phyloP scores from a whole-genome alignment of 805 yeast species.

The Yamadazyma philogaea region DNA sequence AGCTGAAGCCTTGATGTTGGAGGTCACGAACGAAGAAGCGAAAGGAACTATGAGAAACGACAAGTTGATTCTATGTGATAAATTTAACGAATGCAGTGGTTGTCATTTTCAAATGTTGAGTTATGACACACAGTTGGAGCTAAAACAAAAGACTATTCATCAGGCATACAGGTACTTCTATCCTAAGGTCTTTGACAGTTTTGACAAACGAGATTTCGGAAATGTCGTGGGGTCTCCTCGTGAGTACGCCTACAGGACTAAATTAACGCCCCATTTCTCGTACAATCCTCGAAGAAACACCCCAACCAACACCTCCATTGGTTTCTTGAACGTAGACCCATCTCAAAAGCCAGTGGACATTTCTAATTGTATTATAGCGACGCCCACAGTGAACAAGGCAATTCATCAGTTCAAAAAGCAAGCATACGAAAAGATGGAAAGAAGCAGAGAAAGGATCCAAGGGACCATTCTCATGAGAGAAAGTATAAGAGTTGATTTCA shows the following conservation, averaged over 20 bases:
- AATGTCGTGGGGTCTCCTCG: constrained; percentile 32
- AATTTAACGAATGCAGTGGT: constrained; percentile 38
- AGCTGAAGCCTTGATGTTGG: constrained; percentile 29
- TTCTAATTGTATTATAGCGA: constrained; percentile 36
- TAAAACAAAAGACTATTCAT: constrained; percentile 27
- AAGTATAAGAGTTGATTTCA: constrained; percentile 24
- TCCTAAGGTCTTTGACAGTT: constrained; percentile 21
- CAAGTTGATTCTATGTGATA: constrained; percentile 27
- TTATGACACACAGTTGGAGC: constrained; percentile 35
- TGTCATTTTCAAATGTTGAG: constrained; percentile 43
- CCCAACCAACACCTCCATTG: constrained; percentile 20
- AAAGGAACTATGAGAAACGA: constrained; percentile 21
- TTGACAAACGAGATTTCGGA: constrained; percentile 19
- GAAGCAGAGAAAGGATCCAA: background rate
- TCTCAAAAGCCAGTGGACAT: constrained; percentile 29
- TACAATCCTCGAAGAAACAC: constrained; percentile 17
- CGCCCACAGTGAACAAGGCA: constrained; percentile 26
- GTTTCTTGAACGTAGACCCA: constrained; percentile 27
- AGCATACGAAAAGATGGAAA: constrained; percentile 9
- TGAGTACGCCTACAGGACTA: constrained; percentile 39
- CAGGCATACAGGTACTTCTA: constrained; percentile 35
- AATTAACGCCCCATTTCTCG: constrained; percentile 37
- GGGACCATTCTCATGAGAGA: constrained; percentile 31
- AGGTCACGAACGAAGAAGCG: constrained; percentile 14
- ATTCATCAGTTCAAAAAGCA: constrained; percentile 17